Conservation (phyloP, 2,329 filamentous ascomycete species). For the Sclerotinia trifoliorum region DNA sequence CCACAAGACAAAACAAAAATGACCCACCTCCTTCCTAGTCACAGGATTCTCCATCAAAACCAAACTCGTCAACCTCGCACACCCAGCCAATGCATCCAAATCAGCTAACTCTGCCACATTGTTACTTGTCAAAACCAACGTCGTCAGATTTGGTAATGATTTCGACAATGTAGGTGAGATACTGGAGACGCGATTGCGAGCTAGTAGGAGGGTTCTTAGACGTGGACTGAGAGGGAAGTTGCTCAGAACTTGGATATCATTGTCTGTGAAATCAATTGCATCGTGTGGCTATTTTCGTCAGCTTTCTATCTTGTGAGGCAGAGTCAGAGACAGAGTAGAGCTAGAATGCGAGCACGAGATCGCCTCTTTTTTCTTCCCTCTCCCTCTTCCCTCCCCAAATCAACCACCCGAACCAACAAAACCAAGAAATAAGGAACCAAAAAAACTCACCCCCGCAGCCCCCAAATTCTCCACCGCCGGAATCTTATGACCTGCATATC, state of each 20-base stretch:
- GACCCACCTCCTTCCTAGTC: conserved; percentile 80
- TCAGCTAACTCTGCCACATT: conserved; percentile 81
- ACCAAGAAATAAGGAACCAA: conserved; percentile 10
- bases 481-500: conserved; percentile 88
- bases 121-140: conserved; percentile 81
- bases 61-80: conserved; percentile 73
- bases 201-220: conserved; percentile 81
- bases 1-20: background rate
- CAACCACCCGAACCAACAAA: background rate
- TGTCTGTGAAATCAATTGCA: conserved; percentile 97
- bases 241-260: conserved; percentile 83
- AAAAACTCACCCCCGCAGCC: conserved; percentile 70
- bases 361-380: conserved; percentile 20
- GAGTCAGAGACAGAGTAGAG: background rate
- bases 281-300: conserved; percentile 71
- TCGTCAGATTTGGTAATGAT: conserved; percentile 77
- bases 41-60: conserved; percentile 86
- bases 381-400: background rate
- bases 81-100: conserved; percentile 72
- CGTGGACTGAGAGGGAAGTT: conserved; percentile 93
- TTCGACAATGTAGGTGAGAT: conserved; percentile 75
- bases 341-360: background rate
- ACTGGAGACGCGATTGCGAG: conserved; percentile 79
- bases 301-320: background rate
- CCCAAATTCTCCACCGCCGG: conserved; percentile 96